Percentiles rank a stretch among this genome's conserved stretches.
phyloP scores from a whole-genome alignment of 164 flowering plant genomes.

The grape (Vitis vinifera) region DNA sequence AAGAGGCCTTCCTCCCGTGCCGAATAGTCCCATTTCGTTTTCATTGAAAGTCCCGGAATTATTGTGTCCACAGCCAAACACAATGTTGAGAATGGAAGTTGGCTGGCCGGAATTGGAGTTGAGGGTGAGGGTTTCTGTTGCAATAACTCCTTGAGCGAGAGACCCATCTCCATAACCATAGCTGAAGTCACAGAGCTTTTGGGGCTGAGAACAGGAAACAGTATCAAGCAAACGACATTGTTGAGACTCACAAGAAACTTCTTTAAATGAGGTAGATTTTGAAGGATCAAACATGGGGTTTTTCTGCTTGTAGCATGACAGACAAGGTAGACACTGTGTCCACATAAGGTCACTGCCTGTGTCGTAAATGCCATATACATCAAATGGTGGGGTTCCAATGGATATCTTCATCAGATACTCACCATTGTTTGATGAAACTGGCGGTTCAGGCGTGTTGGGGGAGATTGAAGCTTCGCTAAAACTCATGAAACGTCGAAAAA shows the following conservation, averaged over 20 bases:
- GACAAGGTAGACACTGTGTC: conserved; percentile 31
- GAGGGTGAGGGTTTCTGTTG: conserved; percentile 13
- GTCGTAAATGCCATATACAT: conserved; percentile 17
- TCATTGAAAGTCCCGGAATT: conserved; percentile 14
- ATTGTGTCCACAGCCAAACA: conserved; percentile 24
- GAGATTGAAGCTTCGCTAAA: not conserved
- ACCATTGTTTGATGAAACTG: not conserved
- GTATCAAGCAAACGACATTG: conserved; percentile 3
- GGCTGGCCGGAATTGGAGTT: not conserved
- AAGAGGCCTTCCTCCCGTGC: conserved; percentile 13
- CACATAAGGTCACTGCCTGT: conserved; percentile 32
- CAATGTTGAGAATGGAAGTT: not conserved
- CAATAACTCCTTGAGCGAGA: conserved; percentile 4
- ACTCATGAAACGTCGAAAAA: too few relatives aligned
- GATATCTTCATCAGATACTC: conserved; percentile 24
- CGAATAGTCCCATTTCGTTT: conserved; percentile 17
- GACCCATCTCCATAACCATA: conserved; percentile 8
- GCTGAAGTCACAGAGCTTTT: conserved; percentile 5
- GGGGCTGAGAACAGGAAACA: not conserved
- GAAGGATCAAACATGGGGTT: conserved; percentile 15
- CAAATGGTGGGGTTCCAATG: conserved; percentile 22
- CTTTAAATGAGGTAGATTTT: conserved; percentile 12
- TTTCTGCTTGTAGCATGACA: conserved; percentile 17
- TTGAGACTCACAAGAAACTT: conserved; percentile 9
- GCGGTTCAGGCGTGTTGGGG: not conserved